phyloP scores from a whole-genome alignment of 305 asterid species.

The Plantago coronopus region DNA sequence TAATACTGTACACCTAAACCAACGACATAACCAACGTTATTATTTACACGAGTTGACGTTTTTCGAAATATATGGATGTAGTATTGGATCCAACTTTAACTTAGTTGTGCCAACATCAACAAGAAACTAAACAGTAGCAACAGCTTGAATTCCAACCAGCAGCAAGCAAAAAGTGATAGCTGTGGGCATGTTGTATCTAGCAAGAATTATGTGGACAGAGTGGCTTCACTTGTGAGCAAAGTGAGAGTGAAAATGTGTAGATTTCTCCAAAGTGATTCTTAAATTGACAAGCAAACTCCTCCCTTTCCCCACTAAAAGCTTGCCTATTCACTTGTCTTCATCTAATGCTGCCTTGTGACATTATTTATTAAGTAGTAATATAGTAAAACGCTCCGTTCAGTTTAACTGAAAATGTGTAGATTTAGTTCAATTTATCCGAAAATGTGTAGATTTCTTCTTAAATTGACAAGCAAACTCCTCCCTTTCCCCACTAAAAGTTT shows the following conservation, averaged over 20 bases:
- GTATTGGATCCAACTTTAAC: not conserved
- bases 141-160: not conserved
- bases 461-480: slow-evolving; percentile 10
- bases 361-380: slow-evolving; percentile 2
- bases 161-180: slow-evolving; percentile 4
- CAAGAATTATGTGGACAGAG: not conserved
- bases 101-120: not conserved
- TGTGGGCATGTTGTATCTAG: slow-evolving; percentile 2
- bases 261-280: slow-evolving; percentile 9
- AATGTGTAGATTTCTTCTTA: slow-evolving; percentile 3
- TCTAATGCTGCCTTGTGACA: not conserved
- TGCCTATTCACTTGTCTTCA: slow-evolving; percentile 7
- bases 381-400: no score
- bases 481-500: slow-evolving; percentile 1
- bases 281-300: slow-evolving; percentile 10
- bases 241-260: slow-evolving; percentile 2
- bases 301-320: slow-evolving; percentile 1
- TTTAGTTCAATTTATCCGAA: no score
- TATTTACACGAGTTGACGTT: no score
- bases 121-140: not conserved
- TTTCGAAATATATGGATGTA: no score
- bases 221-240: slow-evolving; percentile 16
- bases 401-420: no score
- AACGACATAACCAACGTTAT: no score
- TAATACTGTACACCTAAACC: no score